Conservation (phyloP, 139 green algal species). For the Chlorella sp. region DNA sequence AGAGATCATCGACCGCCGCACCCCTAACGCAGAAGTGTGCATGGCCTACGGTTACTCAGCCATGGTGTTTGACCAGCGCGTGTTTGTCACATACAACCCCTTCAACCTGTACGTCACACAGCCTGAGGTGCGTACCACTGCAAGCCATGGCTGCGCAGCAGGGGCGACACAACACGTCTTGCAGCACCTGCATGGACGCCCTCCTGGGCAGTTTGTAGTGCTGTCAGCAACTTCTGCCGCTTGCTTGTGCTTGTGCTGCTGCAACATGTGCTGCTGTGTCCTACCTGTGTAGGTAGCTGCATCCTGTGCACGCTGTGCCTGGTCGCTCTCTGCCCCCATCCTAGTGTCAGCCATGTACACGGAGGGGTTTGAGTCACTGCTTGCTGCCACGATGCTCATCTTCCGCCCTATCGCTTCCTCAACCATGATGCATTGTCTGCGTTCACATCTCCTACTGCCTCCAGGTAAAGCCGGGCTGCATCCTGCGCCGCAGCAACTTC, state of each 20-base stretch:
- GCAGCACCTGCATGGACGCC: not conserved
- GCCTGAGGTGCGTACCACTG: not conserved
- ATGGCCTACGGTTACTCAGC: slow-evolving; percentile 94
- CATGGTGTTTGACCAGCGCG: slow-evolving; percentile 96
- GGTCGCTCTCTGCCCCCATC: too few relatives aligned
- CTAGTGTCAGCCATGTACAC: too few relatives aligned
- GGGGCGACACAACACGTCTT: not conserved
- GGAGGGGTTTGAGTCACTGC: too few relatives aligned
- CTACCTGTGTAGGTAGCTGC: too few relatives aligned
- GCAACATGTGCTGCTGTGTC: too few relatives aligned
- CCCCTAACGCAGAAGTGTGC: slow-evolving; percentile 88
- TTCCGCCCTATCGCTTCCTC: not conserved
- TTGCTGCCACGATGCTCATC: too few relatives aligned
- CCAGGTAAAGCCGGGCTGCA: slow-evolving; percentile 95
- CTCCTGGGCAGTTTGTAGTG: not conserved
- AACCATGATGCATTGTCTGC: slow-evolving; percentile 84
- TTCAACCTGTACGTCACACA: slow-evolving; percentile 19
- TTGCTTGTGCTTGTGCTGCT: not conserved
- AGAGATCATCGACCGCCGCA: slow-evolving; percentile 89
- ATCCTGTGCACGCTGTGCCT: too few relatives aligned
- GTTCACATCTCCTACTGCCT: slow-evolving; percentile 93
- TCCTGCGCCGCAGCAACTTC: slow-evolving; percentile 89
- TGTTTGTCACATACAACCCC: slow-evolving; percentile 98
- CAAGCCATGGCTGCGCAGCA: not conserved
- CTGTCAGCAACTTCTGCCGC: not conserved